These are phyloP conservation scores for Nothophytophthora sp. DNA, from an alignment of 352 stramenopile species.

Conservation along the genomic window DNA sequence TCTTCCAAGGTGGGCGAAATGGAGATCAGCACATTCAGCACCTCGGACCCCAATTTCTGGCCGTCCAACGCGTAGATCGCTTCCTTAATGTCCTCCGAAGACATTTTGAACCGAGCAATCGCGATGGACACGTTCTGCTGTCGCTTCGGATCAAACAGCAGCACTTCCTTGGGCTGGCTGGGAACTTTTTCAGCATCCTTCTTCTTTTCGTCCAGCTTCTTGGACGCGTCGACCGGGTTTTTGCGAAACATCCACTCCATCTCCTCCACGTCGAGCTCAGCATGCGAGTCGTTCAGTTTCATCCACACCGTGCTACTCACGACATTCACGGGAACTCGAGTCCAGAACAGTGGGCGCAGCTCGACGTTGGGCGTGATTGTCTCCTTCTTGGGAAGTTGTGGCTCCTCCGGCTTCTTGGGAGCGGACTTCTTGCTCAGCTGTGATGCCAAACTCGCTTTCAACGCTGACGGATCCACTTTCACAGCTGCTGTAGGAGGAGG, in stretches of 20 bases:
- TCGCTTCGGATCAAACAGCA: conserved; percentile 95
- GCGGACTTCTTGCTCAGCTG: conserved; percentile 43
- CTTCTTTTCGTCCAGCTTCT: conserved; percentile 84
- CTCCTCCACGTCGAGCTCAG: conserved; percentile 70
- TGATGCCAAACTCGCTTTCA: conserved; percentile 59
- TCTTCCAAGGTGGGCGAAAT: conserved; percentile 90
- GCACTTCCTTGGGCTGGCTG: conserved; percentile 58
- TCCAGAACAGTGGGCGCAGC: conserved; percentile 90
- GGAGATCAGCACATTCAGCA: conserved; percentile 87
- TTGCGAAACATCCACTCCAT: conserved; percentile 92
- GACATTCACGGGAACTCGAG: conserved; percentile 82
- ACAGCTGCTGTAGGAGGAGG: conserved; percentile 66
- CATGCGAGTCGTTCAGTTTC: conserved; percentile 74
- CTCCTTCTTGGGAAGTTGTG: conserved; percentile 85
- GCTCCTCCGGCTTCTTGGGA: conserved; percentile 63
- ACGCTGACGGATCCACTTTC: conserved; percentile 60
- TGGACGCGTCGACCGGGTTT: conserved; percentile 60
- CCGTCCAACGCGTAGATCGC: conserved; percentile 84
- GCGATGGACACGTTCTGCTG: conserved; percentile 99
- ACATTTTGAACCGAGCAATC: conserved; percentile 95
- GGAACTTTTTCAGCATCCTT: conserved; percentile 53
- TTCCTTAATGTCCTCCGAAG: conserved; percentile 80
- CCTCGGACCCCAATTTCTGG: conserved; percentile 72
- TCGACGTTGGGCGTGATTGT: conserved; percentile 87
- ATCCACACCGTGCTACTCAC: conserved; percentile 89